Percentiles rank a stretch among this genome's conserved stretches.
These are phyloP conservation scores for Cercospora janseana DNA, from an alignment of 2,329 filamentous ascomycete genomes.

Conservation along the genomic window DNA sequence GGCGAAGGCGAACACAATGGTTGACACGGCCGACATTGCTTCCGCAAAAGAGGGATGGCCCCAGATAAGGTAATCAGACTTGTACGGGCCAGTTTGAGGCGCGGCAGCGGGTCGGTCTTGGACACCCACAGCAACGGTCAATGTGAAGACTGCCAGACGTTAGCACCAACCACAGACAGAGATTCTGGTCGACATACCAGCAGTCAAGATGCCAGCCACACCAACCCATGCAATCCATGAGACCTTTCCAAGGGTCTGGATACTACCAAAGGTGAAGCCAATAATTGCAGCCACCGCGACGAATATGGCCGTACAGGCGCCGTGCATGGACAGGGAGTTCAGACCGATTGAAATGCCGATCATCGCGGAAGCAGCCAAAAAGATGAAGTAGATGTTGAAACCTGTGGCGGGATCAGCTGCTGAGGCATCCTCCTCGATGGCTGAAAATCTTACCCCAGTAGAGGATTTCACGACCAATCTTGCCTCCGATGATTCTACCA, in stretches of 20 bases:
- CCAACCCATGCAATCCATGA: slow-evolving; percentile 41
- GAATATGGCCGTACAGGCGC: slow-evolving; percentile 43
- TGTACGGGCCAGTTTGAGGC: slow-evolving; percentile 32
- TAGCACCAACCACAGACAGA: not conserved
- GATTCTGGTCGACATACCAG: slow-evolving; percentile 11
- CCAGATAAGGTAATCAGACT: slow-evolving; percentile 36
- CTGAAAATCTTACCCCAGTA: slow-evolving; percentile 22
- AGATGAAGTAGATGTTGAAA: slow-evolving; percentile 27
- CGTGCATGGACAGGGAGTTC: slow-evolving; percentile 32
- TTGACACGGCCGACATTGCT: slow-evolving; percentile 61
- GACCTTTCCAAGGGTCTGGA: slow-evolving; percentile 39
- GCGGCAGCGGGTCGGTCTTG: slow-evolving; percentile 40
- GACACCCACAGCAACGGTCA: slow-evolving; percentile 38
- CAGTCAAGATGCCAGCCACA: slow-evolving; percentile 27
- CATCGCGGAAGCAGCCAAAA: slow-evolving; percentile 41
- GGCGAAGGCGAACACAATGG: slow-evolving; percentile 42
- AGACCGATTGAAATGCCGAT: slow-evolving; percentile 31
- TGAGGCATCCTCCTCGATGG: not conserved
- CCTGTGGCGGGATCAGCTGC: slow-evolving; percentile 5
- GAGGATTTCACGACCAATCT: slow-evolving; percentile 52
- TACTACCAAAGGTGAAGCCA: slow-evolving; percentile 39
- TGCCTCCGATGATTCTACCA: slow-evolving; percentile 55
- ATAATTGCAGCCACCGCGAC: slow-evolving; percentile 45
- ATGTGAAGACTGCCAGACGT: slow-evolving; percentile 28
- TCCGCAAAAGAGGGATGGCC: slow-evolving; percentile 44